Conservation (phyloP, 768 basidiomycete species). For the Leccinum ochraceum region DNA sequence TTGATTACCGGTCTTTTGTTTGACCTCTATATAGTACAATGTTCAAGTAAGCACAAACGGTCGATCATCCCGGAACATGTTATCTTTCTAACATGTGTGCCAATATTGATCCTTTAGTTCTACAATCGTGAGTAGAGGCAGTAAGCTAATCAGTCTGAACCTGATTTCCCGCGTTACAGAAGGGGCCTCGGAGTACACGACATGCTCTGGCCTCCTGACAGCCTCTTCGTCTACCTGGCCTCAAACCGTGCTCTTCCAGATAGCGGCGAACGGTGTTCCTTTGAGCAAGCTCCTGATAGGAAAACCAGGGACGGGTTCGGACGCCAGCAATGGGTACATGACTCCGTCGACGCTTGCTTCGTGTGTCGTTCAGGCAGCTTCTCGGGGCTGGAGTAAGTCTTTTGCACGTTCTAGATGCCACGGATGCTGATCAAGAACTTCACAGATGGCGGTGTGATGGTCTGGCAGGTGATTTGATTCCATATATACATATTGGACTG, state of each 20-base stretch:
- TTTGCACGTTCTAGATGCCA: neutral
- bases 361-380: constrained; percentile 62
- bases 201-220: constrained; percentile 58
- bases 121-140: constrained; percentile 28
- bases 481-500: neutral
- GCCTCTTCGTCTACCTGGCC: constrained; percentile 64
- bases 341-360: constrained; percentile 52
- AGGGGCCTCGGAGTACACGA: constrained; percentile 63
- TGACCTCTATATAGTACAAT: constrained; percentile 28
- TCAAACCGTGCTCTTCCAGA: constrained; percentile 55
- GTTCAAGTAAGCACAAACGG: constrained; percentile 35
- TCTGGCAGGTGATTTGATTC: constrained; percentile 38
- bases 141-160: neutral
- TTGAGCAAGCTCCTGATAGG: constrained; percentile 57
- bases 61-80: constrained; percentile 1
- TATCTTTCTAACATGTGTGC: neutral
- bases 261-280: constrained; percentile 45
- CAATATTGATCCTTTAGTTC: constrained; percentile 15
- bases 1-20: neutral
- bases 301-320: constrained; percentile 45
- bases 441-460: constrained; percentile 42
- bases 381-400: constrained; percentile 64
- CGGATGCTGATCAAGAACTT: neutral
- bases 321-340: constrained; percentile 59
- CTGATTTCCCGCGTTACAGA: constrained; percentile 38